Percentiles rank a stretch among this genome's conserved stretches.
These are phyloP conservation scores for Aspergillus floridensis DNA, from an alignment of 2,329 filamentous ascomycete species.

Conservation along the genomic window DNA sequence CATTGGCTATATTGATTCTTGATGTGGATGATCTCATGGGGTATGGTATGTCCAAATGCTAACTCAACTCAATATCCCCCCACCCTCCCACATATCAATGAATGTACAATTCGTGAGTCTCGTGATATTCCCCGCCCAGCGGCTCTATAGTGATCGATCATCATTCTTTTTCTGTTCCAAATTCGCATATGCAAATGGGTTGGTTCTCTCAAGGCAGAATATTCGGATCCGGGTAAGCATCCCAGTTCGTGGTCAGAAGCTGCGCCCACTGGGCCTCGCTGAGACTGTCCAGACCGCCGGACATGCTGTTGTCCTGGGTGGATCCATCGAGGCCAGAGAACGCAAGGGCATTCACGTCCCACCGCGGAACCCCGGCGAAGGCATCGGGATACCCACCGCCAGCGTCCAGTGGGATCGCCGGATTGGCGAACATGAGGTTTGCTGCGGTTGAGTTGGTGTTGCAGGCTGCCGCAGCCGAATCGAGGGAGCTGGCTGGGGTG, in stretches of 20 bases:
- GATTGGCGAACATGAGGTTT: not conserved
- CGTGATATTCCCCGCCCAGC: not conserved
- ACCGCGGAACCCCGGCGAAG: slow-evolving; percentile 10
- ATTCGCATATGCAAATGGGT: not conserved
- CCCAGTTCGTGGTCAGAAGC: slow-evolving; percentile 24
- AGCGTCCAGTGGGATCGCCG: not conserved
- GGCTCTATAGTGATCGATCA: not conserved
- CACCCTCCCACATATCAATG: not conserved
- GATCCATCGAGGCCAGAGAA: slow-evolving; percentile 14
- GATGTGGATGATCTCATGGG: not conserved
- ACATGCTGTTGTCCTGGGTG: slow-evolving; percentile 18
- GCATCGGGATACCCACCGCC: not conserved
- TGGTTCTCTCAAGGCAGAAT: not conserved
- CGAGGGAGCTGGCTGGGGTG: not conserved
- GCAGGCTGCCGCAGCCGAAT: not conserved
- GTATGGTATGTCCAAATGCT: not conserved
- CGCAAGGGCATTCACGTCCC: slow-evolving; percentile 23
- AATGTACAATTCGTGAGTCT: slow-evolving; percentile 1
- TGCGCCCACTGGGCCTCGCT: slow-evolving; percentile 39
- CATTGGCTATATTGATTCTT: not conserved
- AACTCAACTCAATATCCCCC: not conserved
- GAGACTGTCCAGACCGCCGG: slow-evolving; percentile 26
- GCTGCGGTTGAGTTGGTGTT: not conserved
- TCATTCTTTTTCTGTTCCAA: not conserved
- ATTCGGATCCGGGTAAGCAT: slow-evolving; percentile 13